A percentile compares a stretch with the other conserved stretches of the same genome.
Conservation (phyloP, 768 basidiomycete species). For the Lentinula sp. region DNA sequence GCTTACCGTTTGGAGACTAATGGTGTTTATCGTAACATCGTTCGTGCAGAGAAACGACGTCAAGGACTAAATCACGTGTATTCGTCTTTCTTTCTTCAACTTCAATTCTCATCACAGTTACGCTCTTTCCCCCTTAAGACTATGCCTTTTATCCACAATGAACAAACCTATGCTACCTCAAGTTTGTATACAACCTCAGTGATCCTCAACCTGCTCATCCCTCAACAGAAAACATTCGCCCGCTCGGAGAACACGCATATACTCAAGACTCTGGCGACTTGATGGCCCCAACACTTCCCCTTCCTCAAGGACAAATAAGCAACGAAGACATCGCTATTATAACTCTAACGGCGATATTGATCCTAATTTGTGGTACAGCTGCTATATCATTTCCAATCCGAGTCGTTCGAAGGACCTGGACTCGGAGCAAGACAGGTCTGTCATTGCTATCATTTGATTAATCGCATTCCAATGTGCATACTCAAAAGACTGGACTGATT, state of each 20-base stretch:
- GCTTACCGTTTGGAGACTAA: too few relatives aligned
- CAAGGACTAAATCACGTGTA: too few relatives aligned
- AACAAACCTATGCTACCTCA: neutral
- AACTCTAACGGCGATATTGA: neutral
- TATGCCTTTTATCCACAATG: constrained; percentile 1
- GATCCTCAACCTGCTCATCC: neutral
- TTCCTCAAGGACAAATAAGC: constrained; percentile 1
- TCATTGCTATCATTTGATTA: too few relatives aligned
- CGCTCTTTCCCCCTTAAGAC: neutral
- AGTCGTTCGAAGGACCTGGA: too few relatives aligned
- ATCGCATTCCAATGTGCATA: too few relatives aligned
- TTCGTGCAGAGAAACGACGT: too few relatives aligned
- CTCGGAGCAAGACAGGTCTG: too few relatives aligned
- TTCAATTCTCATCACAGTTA: neutral
- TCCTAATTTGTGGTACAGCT: neutral
- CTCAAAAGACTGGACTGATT: too few relatives aligned
- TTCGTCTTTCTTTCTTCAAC: too few relatives aligned
- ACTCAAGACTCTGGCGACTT: neutral
- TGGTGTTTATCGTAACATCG: too few relatives aligned
- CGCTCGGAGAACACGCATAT: neutral
- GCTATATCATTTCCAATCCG: too few relatives aligned
- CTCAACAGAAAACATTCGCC: neutral
- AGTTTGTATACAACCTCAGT: neutral
- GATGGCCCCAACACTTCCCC: neutral
- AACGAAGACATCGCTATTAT: constrained; percentile 1